These are phyloP conservation scores for Kwoniella shivajii DNA, from an alignment of 1,284 basidiomycete species.

Conservation along the genomic window DNA sequence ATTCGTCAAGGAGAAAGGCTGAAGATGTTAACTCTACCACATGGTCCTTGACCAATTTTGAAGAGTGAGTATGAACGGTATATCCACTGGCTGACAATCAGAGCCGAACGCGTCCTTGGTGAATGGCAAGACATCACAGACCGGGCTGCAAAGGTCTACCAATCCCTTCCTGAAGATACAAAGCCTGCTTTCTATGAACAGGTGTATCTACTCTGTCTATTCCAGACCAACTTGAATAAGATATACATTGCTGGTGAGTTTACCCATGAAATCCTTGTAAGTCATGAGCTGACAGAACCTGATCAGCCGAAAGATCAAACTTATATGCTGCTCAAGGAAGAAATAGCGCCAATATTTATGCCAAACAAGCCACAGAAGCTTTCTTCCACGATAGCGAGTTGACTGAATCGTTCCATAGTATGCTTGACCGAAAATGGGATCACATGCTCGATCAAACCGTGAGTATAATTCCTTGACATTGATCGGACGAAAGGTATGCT, in stretches of 20 bases:
- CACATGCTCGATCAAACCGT: slow-evolving; percentile 24
- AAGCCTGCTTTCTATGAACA: slow-evolving; percentile 69
- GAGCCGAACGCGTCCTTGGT: slow-evolving; percentile 62
- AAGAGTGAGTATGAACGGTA: slow-evolving; percentile 60
- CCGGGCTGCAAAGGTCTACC: slow-evolving; percentile 63
- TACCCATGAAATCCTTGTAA: slow-evolving; percentile 40
- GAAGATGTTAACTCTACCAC: slow-evolving; percentile 67
- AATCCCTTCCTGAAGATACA: slow-evolving; percentile 55
- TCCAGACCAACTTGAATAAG: slow-evolving; percentile 59
- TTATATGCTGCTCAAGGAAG: slow-evolving; percentile 66
- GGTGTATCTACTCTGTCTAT: slow-evolving; percentile 64
- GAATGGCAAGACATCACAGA: slow-evolving; percentile 58
- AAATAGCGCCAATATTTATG: slow-evolving; percentile 64
- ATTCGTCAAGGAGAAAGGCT: slow-evolving; percentile 58
- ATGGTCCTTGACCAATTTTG: slow-evolving; percentile 66
- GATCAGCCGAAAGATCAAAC: slow-evolving; percentile 58
- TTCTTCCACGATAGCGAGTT: slow-evolving; percentile 38
- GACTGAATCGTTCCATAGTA: slow-evolving; percentile 60
- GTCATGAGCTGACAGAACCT: background rate
- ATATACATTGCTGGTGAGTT: slow-evolving; percentile 63
- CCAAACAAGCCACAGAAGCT: slow-evolving; percentile 59
- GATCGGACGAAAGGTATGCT: no score
- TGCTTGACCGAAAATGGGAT: slow-evolving; percentile 60
- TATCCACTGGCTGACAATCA: slow-evolving; percentile 31
- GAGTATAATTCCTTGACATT: slow-evolving; percentile 1